These are phyloP conservation scores for Mallotus repandus DNA, from an alignment of 441 rosid species.

Conservation along the genomic window DNA sequence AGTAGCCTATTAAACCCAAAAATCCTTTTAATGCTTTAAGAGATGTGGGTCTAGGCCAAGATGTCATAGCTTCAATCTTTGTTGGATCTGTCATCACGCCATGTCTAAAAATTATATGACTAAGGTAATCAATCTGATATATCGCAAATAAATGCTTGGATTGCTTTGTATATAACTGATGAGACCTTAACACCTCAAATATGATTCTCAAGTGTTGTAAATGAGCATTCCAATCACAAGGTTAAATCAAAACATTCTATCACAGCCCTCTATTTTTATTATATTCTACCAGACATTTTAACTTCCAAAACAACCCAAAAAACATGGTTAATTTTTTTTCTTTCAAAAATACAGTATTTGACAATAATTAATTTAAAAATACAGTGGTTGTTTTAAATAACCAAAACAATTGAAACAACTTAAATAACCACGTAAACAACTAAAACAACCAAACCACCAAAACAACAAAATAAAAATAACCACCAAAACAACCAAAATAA, in stretches of 20 bases:
- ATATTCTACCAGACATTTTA: too few relatives aligned
- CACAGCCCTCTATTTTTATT: too few relatives aligned
- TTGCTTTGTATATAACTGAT: not conserved
- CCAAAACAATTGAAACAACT: too few relatives aligned
- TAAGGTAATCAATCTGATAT: not conserved
- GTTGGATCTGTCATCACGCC: not conserved
- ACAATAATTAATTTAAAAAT: too few relatives aligned
- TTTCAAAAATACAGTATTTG: too few relatives aligned
- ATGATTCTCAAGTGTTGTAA: not conserved
- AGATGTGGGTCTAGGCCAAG: not conserved
- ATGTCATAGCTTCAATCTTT: not conserved
- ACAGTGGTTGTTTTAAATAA: too few relatives aligned
- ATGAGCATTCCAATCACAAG: accelerated
- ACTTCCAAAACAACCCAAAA: too few relatives aligned
- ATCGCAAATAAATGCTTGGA: not conserved
- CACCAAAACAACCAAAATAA: too few relatives aligned
- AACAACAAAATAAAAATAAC: too few relatives aligned
- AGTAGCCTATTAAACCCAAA: not conserved
- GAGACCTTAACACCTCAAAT: not conserved
- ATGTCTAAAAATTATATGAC: not conserved
- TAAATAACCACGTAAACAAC: too few relatives aligned
- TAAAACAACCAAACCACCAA: too few relatives aligned
- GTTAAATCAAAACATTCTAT: not conserved
- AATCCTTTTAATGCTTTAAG: not conserved
- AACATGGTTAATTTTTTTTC: too few relatives aligned